Percentiles rank a stretch among this genome's conserved stretches.
Evolutionary conservation across 2,329 filamentous ascomycete species (phyloP).

Genomic region (Colletotrichum siamense): DNA sequence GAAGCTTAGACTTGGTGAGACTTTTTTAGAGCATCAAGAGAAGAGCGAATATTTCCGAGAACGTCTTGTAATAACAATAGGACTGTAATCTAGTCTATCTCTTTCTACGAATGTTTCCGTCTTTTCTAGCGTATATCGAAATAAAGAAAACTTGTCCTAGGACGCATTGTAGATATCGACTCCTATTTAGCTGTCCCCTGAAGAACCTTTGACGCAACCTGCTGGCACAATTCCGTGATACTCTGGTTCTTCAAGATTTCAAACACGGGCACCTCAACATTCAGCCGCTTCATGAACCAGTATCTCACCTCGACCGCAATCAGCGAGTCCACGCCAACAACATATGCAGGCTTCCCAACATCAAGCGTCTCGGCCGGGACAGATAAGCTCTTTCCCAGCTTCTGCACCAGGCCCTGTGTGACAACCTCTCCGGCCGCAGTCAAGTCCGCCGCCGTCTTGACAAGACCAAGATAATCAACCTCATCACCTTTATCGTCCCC

Average conservation of each 20-base stretch:
- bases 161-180: accelerated
- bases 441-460: neutral
- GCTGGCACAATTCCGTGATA: neutral
- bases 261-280: neutral
- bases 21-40: neutral
- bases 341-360: neutral
- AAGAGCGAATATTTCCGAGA: neutral
- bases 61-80: no score
- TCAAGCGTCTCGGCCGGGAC: neutral
- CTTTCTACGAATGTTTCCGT: neutral
- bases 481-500: neutral
- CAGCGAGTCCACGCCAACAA: neutral
- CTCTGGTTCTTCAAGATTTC: neutral
- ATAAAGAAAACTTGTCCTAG: neutral
- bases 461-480: neutral
- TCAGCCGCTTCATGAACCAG: neutral
- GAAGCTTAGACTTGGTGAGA: neutral
- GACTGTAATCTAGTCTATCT: no score
- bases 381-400: neutral
- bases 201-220: neutral
- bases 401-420: neutral
- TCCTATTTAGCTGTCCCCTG: neutral
- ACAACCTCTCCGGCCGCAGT: neutral
- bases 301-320: constrained; percentile 5
- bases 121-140: neutral